These are phyloP conservation scores for Omphalotus olearius DNA, from an alignment of 1,284 basidiomycete species.

Conservation along the genomic window DNA sequence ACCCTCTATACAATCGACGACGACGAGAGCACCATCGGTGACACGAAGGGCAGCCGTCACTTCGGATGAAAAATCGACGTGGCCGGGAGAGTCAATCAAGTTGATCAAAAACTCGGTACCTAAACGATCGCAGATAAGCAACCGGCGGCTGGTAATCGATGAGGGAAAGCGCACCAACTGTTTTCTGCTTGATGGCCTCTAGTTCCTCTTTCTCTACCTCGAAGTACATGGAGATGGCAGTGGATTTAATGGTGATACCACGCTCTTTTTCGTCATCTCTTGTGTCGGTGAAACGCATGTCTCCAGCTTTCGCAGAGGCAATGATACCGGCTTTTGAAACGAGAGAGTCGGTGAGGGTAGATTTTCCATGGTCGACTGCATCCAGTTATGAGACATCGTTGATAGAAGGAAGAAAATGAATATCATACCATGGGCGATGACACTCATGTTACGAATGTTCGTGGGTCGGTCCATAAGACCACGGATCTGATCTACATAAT, in stretches of 20 bases:
- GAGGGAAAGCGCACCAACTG: constrained; percentile 55
- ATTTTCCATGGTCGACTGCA: constrained; percentile 99
- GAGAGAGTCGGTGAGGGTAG: constrained; percentile 97
- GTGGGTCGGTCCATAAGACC: constrained; percentile 86
- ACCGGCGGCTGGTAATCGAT: background rate
- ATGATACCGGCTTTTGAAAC: constrained; percentile 99
- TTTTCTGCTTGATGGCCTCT: constrained; percentile 87
- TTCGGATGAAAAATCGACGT: constrained; percentile 99
- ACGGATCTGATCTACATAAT: constrained; percentile 77
- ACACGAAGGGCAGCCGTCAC: constrained; percentile 99
- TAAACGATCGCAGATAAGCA: constrained; percentile 29
- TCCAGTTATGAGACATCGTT: background rate
- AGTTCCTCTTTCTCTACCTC: constrained; percentile 91
- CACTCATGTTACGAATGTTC: constrained; percentile 98
- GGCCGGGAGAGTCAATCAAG: constrained; percentile 99
- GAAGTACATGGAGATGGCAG: constrained; percentile 99
- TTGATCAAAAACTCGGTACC: constrained; percentile 99
- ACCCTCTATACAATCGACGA: constrained; percentile 99
- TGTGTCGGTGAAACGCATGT: constrained; percentile 98
- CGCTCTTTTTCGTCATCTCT: constrained; percentile 99
- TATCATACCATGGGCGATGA: constrained; percentile 82
- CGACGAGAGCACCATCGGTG: constrained; percentile 97
- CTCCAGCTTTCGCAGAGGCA: constrained; percentile 92
- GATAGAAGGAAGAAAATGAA: constrained; percentile 5
- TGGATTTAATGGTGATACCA: constrained; percentile 99